Conservation (phyloP, 192 early-diverging fungal genomes). For the Entophlyctis luteolus region DNA sequence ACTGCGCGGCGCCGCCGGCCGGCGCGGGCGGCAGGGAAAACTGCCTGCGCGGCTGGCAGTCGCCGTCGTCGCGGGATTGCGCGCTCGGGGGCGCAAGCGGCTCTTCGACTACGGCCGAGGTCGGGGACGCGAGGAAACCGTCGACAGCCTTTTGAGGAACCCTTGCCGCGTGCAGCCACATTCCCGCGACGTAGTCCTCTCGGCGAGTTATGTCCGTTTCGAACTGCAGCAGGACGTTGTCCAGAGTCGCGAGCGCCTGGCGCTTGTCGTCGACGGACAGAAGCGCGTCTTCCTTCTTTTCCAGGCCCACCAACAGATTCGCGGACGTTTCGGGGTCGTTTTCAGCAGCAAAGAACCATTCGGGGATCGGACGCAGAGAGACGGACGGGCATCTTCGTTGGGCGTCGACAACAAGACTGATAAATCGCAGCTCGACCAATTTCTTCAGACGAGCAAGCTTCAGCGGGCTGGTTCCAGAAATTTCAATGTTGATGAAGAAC, state of each 20-base stretch:
- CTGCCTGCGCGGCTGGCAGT: background rate
- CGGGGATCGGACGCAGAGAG: background rate
- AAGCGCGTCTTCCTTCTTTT: background rate
- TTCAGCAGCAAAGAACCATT: background rate
- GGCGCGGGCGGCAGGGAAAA: background rate
- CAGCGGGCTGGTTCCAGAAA: background rate
- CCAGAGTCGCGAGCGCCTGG: slow-evolving; percentile 2
- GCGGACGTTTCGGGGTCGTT: slow-evolving; percentile 13
- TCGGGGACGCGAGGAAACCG: background rate
- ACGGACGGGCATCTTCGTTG: slow-evolving; percentile 10
- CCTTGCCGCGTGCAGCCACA: background rate
- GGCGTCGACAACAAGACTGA: background rate
- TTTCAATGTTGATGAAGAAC: slow-evolving; percentile 14
- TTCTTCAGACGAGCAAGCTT: background rate
- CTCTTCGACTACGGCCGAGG: background rate
- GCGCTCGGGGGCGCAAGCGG: no score
- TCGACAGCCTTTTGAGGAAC: background rate
- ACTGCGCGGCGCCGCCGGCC: background rate
- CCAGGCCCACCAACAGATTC: background rate
- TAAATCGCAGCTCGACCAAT: background rate
- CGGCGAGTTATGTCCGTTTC: background rate
- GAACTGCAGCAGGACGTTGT: background rate
- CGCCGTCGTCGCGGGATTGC: background rate
- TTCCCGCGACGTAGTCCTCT: background rate
- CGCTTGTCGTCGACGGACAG: background rate